Percentiles rank a stretch among this genome's conserved stretches.
phyloP scores from a whole-genome alignment of 1,284 basidiomycete genomes.

The Ustilago xerochloae region DNA sequence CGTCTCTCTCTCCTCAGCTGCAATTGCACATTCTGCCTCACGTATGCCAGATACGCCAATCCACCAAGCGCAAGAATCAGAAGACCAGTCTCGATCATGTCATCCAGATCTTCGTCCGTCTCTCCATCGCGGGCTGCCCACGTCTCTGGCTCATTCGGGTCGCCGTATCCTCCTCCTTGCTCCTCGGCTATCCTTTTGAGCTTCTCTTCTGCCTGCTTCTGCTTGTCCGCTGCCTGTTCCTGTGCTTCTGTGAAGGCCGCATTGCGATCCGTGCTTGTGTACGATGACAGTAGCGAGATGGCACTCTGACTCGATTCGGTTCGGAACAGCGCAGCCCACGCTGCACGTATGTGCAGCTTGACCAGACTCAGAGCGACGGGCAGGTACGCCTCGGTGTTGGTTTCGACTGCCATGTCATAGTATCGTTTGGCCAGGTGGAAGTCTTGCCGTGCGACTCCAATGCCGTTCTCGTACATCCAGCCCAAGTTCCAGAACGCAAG shows the following conservation, averaged over 20 bases:
- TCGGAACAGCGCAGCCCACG: constrained; percentile 73
- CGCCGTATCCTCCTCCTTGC: constrained; percentile 45
- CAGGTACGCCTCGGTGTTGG: constrained; percentile 86
- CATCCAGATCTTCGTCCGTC: constrained; percentile 48
- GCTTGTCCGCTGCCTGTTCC: constrained; percentile 36
- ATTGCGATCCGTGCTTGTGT: constrained; percentile 26
- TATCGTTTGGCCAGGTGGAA: constrained; percentile 96
- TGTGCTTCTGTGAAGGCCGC: constrained; percentile 57
- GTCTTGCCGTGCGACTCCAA: constrained; percentile 82
- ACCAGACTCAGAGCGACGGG: constrained; percentile 84
- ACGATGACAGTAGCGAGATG: constrained; percentile 50
- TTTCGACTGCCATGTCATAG: constrained; percentile 88
- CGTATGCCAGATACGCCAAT: constrained; percentile 54
- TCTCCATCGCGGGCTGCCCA: constrained; percentile 36
- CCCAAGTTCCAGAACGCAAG: constrained; percentile 98
- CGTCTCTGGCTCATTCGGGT: constrained; percentile 55
- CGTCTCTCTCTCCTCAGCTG: constrained; percentile 49
- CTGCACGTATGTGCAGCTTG: constrained; percentile 83
- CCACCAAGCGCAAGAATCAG: constrained; percentile 55
- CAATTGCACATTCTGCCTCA: constrained; percentile 54
- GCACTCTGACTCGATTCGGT: constrained; percentile 54
- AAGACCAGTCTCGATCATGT: constrained; percentile 58
- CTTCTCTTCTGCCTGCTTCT: constrained; percentile 31
- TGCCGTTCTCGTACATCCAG: constrained; percentile 98
- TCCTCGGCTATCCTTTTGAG: constrained; percentile 14